Percentiles rank a stretch among this genome's conserved stretches.
These are phyloP conservation scores for Irpex rosettiformis DNA, from an alignment of 1,284 basidiomycete genomes.

Conservation along the genomic window DNA sequence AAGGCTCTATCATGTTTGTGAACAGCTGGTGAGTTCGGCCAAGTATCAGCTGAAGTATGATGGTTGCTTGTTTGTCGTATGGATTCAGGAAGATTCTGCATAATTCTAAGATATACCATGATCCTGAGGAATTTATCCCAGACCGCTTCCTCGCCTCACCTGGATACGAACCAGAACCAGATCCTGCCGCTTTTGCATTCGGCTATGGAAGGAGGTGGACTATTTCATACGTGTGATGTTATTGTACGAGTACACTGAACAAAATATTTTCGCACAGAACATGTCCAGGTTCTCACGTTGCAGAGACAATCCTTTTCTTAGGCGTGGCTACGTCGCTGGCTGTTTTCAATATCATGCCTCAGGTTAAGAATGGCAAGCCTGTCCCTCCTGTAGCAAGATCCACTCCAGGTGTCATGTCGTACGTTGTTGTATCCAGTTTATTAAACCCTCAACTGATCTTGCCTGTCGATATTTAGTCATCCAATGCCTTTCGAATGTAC, in stretches of 20 bases:
- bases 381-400: conserved; percentile 6
- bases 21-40: conserved; percentile 17
- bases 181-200: conserved; percentile 10
- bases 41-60: too few relatives aligned
- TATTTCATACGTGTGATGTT: not conserved
- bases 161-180: not conserved
- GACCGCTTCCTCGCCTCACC: conserved; percentile 35
- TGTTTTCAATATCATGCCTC: conserved; percentile 6
- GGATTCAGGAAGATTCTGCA: conserved; percentile 40
- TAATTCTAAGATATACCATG: conserved; percentile 29
- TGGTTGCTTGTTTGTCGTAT: too few relatives aligned
- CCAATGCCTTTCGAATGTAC: conserved; percentile 12
- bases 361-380: conserved; percentile 7
- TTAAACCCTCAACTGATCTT: not conserved
- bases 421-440: not conserved
- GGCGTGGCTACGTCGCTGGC: conserved; percentile 8
- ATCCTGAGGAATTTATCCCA: conserved; percentile 36
- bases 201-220: conserved; percentile 13
- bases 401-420: conserved; percentile 10
- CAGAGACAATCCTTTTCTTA: conserved; percentile 10
- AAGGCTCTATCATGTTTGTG: conserved; percentile 19
- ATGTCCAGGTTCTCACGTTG: conserved; percentile 10
- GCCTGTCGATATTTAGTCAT: conserved; percentile 3
- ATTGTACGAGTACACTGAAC: not conserved
- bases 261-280: not conserved